Percentiles rank a stretch among this genome's conserved stretches.
phyloP scores from a whole-genome alignment of 768 basidiomycete species.

The Suillus placidus region DNA sequence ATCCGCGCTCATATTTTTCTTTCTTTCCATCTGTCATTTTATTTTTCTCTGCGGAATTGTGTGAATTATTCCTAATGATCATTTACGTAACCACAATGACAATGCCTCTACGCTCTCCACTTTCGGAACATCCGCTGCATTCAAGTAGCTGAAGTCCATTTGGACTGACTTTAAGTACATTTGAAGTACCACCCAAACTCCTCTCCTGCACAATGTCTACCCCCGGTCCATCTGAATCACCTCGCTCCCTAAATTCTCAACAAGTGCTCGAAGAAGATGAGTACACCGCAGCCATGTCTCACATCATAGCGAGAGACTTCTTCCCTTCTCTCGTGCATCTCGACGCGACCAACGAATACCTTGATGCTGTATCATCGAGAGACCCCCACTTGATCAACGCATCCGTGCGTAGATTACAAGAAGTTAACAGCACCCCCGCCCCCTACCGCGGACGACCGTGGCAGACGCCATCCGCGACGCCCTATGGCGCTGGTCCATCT shows the following conservation, averaged over 20 bases:
- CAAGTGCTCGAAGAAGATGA: slow-evolving; percentile 88
- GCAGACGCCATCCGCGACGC: slow-evolving; percentile 64
- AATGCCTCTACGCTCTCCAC: neutral
- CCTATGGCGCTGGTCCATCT: slow-evolving; percentile 56
- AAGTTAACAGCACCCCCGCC: slow-evolving; percentile 58
- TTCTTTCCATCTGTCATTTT: slow-evolving; percentile 6
- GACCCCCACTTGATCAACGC: slow-evolving; percentile 78
- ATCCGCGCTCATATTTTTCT: neutral
- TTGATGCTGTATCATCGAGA: slow-evolving; percentile 74
- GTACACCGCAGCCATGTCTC: slow-evolving; percentile 86
- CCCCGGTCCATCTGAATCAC: slow-evolving; percentile 29
- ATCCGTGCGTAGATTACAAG: slow-evolving; percentile 73
- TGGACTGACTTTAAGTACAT: neutral
- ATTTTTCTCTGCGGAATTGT: slow-evolving; percentile 10
- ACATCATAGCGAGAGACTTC: slow-evolving; percentile 96
- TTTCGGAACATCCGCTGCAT: neutral
- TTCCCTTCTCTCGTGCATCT: slow-evolving; percentile 92
- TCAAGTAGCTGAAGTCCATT: neutral
- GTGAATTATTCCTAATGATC: slow-evolving; percentile 13
- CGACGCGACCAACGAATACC: slow-evolving; percentile 85
- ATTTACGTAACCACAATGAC: slow-evolving; percentile 7
- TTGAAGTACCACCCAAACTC: neutral
- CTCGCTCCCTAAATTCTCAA: slow-evolving; percentile 72
- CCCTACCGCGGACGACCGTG: slow-evolving; percentile 34
- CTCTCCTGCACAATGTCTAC: slow-evolving; percentile 30